These are phyloP conservation scores for Stachybotrys echinatus DNA, from an alignment of 2,329 filamentous ascomycete genomes.

Conservation along the genomic window DNA sequence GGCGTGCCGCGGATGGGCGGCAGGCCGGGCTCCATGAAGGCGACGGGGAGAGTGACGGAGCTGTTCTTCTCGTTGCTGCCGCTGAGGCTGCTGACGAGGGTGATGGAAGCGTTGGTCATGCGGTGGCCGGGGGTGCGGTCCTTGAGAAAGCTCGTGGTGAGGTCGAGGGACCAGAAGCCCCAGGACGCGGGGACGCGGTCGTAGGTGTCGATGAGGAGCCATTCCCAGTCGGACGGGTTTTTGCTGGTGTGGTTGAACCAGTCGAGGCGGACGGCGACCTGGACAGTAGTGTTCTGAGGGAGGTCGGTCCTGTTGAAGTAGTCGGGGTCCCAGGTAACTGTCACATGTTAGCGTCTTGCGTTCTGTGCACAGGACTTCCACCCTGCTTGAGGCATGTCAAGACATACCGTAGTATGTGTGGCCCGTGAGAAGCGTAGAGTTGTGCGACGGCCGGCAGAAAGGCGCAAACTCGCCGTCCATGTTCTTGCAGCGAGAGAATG, in stretches of 20 bases:
- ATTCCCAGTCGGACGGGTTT: constrained; percentile 11
- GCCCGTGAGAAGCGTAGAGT: constrained; percentile 37
- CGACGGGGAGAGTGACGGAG: constrained; percentile 36
- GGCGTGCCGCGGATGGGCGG: constrained; percentile 28
- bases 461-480: constrained; percentile 40
- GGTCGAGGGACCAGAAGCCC: constrained; percentile 44
- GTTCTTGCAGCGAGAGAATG: constrained; percentile 47
- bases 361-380: constrained; percentile 1
- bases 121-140: constrained; percentile 21
- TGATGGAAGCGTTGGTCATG: constrained; percentile 40
- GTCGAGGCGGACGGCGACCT: constrained; percentile 33
- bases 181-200: constrained; percentile 30
- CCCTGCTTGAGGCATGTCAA: not conserved
- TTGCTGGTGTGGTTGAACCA: constrained; percentile 30
- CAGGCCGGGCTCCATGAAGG: constrained; percentile 23
- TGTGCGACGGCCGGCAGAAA: constrained; percentile 43
- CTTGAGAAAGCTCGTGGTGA: constrained; percentile 31
- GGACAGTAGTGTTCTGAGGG: constrained; percentile 25
- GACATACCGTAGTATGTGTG: constrained; percentile 46
- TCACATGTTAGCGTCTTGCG: not conserved
- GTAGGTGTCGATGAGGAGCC: constrained; percentile 28
- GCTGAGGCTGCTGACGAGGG: constrained; percentile 32
- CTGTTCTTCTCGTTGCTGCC: constrained; percentile 28
- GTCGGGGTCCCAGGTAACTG: constrained; percentile 53
- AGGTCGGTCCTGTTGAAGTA: constrained; percentile 35